Evolutionary conservation across 768 basidiomycete species (phyloP).

Genomic region (Trametes coccinea): DNA sequence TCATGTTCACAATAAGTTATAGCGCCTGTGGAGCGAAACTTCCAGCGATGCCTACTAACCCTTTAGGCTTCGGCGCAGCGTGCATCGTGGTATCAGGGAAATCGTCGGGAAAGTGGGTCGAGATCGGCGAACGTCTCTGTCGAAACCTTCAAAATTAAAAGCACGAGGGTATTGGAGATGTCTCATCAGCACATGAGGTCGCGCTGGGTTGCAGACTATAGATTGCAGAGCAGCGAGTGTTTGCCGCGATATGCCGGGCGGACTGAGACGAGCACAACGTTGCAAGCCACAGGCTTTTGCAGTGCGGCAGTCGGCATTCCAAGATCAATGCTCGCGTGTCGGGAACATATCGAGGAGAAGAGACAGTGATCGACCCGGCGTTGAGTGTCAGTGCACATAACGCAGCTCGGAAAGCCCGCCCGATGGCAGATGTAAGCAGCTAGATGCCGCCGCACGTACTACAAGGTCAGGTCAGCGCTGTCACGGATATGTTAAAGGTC

Average conservation of each 20-base stretch:
- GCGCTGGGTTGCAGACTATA: not conserved
- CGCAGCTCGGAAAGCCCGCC: no score
- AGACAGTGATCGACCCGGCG: no score
- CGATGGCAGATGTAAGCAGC: no score
- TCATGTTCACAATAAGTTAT: not conserved
- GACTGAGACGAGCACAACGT: not conserved
- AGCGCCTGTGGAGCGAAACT: conserved; percentile 1
- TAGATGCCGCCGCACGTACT: not conserved
- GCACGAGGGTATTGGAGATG: not conserved
- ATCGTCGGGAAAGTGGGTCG: not conserved
- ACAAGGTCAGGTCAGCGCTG: not conserved
- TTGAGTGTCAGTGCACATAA: no score
- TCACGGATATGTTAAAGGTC: not conserved
- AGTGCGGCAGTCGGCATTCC: no score
- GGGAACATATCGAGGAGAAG: no score
- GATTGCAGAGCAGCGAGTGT: not conserved
- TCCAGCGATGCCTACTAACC: not conserved
- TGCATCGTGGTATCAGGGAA: not conserved
- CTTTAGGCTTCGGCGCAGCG: not conserved
- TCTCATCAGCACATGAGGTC: not conserved
- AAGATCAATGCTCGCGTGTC: no score
- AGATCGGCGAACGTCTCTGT: not conserved
- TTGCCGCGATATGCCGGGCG: not conserved
- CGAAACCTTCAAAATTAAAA: conserved; percentile 10
- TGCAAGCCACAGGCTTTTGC: no score